A percentile compares a stretch with the other conserved stretches of the same genome.
Evolutionary conservation across 1,139 yeast species (phyloP).

Genomic region (Geotrichum candidum): DNA sequence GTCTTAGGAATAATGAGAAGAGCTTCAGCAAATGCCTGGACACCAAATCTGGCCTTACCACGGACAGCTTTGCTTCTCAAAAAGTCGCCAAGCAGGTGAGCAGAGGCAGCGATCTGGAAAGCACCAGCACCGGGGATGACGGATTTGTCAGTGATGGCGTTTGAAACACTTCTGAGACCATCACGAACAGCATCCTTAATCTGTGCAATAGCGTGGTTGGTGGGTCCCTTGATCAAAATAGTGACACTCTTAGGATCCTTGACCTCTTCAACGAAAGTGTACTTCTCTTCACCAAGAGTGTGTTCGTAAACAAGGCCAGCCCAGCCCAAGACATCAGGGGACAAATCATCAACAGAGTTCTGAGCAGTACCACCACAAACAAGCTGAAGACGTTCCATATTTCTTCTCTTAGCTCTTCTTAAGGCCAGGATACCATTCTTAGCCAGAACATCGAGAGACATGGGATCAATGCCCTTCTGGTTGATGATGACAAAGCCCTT

Average conservation of each 20-base stretch:
- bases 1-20: constrained; percentile 89
- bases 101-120: constrained; percentile 76
- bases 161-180: constrained; percentile 91
- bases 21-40: constrained; percentile 90
- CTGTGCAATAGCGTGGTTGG: constrained; percentile 80
- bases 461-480: constrained; percentile 98
- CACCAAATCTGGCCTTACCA: constrained; percentile 86
- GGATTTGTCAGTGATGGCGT: constrained; percentile 76
- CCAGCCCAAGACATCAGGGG: constrained; percentile 79
- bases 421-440: constrained; percentile 89
- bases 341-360: constrained; percentile 89
- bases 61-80: constrained; percentile 53
- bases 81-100: constrained; percentile 45
- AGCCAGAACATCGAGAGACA: constrained; percentile 91
- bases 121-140: constrained; percentile 98
- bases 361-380: constrained; percentile 98
- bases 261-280: constrained; percentile 90
- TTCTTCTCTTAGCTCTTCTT: constrained; percentile 97
- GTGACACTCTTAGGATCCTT: constrained; percentile 89
- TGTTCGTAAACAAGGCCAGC: constrained; percentile 92
- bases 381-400: constrained; percentile 96
- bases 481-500: constrained; percentile 90
- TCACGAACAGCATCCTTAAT: constrained; percentile 96
- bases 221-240: constrained; percentile 88
- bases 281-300: constrained; percentile 93